These are phyloP conservation scores for Lactarius quietus DNA, from an alignment of 768 basidiomycete species.

Conservation along the genomic window DNA sequence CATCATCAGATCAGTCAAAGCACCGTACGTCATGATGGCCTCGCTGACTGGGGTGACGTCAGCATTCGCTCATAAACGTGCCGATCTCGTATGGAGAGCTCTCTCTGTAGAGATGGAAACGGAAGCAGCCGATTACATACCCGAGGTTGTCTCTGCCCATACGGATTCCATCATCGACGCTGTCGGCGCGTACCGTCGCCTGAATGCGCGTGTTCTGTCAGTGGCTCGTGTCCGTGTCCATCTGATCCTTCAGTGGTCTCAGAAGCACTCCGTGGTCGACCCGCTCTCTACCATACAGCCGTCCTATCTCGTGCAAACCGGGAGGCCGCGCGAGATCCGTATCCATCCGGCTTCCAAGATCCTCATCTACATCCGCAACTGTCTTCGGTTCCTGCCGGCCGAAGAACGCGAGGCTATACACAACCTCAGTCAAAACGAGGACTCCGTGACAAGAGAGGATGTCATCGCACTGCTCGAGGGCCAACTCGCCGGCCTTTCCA, in stretches of 20 bases:
- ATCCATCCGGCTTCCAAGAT: constrained; percentile 70
- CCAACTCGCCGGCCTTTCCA: constrained; percentile 16
- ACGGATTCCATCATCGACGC: constrained; percentile 4
- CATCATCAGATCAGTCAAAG: background rate
- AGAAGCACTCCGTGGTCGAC: constrained; percentile 53
- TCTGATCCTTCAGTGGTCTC: constrained; percentile 50
- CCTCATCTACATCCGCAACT: constrained; percentile 72
- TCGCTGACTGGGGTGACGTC: constrained; percentile 11
- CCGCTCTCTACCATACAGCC: constrained; percentile 81
- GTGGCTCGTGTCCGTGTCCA: constrained; percentile 32
- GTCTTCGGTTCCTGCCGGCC: constrained; percentile 44
- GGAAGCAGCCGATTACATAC: constrained; percentile 14
- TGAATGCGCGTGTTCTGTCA: constrained; percentile 1
- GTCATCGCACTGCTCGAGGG: constrained; percentile 18
- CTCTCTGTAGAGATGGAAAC: constrained; percentile 15
- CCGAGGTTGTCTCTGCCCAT: constrained; percentile 11
- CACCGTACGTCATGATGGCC: constrained; percentile 2
- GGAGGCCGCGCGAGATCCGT: constrained; percentile 63
- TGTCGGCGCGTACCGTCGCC: constrained; percentile 1
- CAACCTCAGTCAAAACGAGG: background rate
- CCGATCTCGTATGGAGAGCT: constrained; percentile 18
- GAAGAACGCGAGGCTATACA: constrained; percentile 31
- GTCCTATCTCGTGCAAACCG: constrained; percentile 77
- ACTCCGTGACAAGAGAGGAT: constrained; percentile 19
- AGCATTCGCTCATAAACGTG: constrained; percentile 11